Conservation (phyloP, 768 basidiomycete species). For the Dictyophora rubrovolvata region DNA sequence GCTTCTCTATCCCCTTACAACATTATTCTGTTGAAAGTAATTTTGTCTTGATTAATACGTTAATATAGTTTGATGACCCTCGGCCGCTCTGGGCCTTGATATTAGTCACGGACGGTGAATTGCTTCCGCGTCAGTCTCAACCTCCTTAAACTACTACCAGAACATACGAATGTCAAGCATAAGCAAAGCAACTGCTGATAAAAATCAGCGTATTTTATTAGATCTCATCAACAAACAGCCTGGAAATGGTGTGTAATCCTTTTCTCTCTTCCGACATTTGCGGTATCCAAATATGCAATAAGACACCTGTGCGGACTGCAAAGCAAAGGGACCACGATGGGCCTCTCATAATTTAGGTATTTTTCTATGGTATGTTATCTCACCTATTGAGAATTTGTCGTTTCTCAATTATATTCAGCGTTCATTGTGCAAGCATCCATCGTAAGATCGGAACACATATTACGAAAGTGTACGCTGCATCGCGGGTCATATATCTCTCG, state of each 20-base stretch:
- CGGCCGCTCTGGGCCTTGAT: too few relatives aligned
- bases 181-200: conserved; percentile 52
- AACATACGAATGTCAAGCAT: conserved; percentile 16
- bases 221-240: conserved; percentile 55
- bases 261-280: neutral
- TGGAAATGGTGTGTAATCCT: conserved; percentile 61
- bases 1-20: too few relatives aligned
- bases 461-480: conserved; percentile 70
- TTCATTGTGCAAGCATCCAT: conserved; percentile 85
- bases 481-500: neutral
- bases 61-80: neutral
- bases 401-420: conserved; percentile 30
- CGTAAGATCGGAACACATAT: conserved; percentile 92
- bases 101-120: neutral
- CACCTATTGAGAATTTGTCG: neutral
- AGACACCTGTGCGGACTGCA: conserved; percentile 93
- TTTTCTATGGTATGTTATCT: conserved; percentile 59
- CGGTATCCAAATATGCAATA: conserved; percentile 5
- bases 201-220: conserved; percentile 54
- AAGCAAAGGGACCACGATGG: conserved; percentile 80
- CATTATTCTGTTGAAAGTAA: too few relatives aligned
- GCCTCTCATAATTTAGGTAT: conserved; percentile 82
- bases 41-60: too few relatives aligned
- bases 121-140: neutral
- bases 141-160: neutral